Evolutionary conservation across 495 filamentous ascomycete species (phyloP), one percentile per base, ranked within the genome.

Genomic region (Aspergillus hancockii): DNA sequence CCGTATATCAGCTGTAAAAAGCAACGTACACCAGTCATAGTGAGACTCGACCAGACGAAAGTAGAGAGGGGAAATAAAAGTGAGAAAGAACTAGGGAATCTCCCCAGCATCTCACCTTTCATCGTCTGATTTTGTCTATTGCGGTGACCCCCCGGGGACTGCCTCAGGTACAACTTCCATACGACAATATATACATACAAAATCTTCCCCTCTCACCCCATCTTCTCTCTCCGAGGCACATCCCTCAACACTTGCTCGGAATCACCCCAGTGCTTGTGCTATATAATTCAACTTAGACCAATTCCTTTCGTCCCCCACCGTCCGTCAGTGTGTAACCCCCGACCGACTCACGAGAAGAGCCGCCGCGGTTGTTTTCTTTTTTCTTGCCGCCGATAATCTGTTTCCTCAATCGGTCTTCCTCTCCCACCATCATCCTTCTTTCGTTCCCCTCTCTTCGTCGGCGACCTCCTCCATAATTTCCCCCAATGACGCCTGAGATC

Each of bases 321-420:
- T 46, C 63, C 53, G 58, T 52, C 58, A 67, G 64, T 63, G 64
- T 67, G 64, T 67, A 63, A 67, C 61, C 56, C 16, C 57, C 61
- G 60, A 59, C 58, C 55, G 47, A 58, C 43, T 58, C 49, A 57
- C 47, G 55, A 47, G 54, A 43, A 46, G 57, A 64, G 45, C 53
- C 54, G 53, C 60, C 47, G 56, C 34, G 46, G 45, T 58, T 55
- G 41, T 32, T 51, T 64, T 49, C 40, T 51, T 57, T 69, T 64
- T 64, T 54, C 50, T 65, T 65, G 63, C 62, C 66, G 66, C 66
- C 59, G 61, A 62, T 60, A 50, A 62, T 60, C 63, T 49, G 54
- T 50, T 53, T 57, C 34, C 46, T 58, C 47, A 63, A 63, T 67
- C 58, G 58, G 52, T 56, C 53, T 53, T 52, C 50, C 54, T 57